phyloP scores from a whole-genome alignment of 805 yeast species.

The Yamadazyma phyllophila region DNA sequence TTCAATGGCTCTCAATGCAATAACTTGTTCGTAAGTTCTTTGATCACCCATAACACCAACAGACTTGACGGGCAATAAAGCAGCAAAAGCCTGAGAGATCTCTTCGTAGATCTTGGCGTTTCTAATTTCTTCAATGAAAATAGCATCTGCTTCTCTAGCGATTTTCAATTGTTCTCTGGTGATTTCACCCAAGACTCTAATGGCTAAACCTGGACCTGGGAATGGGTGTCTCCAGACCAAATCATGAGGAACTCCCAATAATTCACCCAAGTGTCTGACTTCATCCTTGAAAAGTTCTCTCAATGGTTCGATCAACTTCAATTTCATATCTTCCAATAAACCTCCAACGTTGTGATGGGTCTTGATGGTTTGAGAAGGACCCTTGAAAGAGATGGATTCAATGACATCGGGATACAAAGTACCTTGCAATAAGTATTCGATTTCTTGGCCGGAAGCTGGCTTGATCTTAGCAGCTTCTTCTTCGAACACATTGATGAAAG shows the following conservation, averaged over 20 bases:
- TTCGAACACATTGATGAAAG: constrained; percentile 95
- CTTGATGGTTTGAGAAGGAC: constrained; percentile 99
- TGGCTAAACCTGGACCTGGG: constrained; percentile 99
- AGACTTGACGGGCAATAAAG: constrained; percentile 92
- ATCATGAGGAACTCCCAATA: constrained; percentile 93
- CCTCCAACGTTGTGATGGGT: constrained; percentile 99
- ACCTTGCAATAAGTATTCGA: constrained; percentile 93
- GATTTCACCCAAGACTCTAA: constrained; percentile 96
- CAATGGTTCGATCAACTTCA: constrained; percentile 96
- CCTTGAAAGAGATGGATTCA: constrained; percentile 97
- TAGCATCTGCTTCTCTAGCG: constrained; percentile 95
- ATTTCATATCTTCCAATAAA: constrained; percentile 94
- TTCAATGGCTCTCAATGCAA: constrained; percentile 97
- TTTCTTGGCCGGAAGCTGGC: constrained; percentile 85
- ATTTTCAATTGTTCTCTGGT: constrained; percentile 89
- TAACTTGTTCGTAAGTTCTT: constrained; percentile 98
- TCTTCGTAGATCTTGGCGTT: constrained; percentile 88
- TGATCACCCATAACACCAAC: constrained; percentile 99
- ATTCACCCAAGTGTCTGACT: constrained; percentile 93
- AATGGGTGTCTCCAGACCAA: constrained; percentile 99
- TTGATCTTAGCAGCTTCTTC: constrained; percentile 89
- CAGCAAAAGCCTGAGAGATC: constrained; percentile 97
- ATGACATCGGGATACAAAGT: constrained; percentile 98
- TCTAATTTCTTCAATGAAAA: constrained; percentile 93
- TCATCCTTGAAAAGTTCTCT: constrained; percentile 99